A percentile compares a stretch with the other conserved stretches of the same genome.
These are phyloP conservation scores for Thermothielavioides terrestris DNA, from an alignment of 495 filamentous ascomycete genomes.

Conservation along the genomic window DNA sequence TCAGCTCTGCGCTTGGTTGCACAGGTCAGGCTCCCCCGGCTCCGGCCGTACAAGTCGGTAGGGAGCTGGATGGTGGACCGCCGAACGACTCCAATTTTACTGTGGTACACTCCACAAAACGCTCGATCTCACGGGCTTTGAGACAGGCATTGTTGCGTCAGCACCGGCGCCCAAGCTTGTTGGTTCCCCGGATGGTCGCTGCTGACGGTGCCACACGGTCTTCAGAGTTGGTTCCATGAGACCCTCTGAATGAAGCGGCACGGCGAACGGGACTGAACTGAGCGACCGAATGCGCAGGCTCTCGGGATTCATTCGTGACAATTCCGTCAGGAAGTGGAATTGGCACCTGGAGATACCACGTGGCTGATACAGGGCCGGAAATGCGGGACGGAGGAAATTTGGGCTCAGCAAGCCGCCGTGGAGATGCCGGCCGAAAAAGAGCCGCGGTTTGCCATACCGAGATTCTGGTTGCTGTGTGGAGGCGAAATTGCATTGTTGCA, in stretches of 20 bases:
- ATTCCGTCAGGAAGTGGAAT: neutral
- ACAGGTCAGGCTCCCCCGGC: no score
- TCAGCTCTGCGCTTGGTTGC: no score
- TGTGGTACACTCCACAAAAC: no score
- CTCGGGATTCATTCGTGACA: neutral
- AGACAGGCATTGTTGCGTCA: no score
- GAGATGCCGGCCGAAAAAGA: neutral
- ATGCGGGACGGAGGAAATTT: constrained; percentile 1
- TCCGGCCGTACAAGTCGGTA: no score
- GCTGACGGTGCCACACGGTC: neutral
- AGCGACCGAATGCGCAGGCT: neutral
- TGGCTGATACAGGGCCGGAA: constrained; percentile 7
- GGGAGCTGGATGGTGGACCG: no score
- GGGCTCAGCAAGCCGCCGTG: neutral
- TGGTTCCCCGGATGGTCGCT: neutral
- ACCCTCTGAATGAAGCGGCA: no score
- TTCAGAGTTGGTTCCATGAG: no score
- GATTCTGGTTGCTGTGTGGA: neutral
- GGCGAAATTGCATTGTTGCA: neutral
- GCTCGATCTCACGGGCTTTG: no score
- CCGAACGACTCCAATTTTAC: no score
- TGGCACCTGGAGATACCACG: constrained; percentile 1
- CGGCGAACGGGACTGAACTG: neutral
- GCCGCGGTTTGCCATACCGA: neutral
- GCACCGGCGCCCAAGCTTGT: no score